Conservation (phyloP, 495 filamentous ascomycete genomes). For the Staphylotrichum longicolle region DNA sequence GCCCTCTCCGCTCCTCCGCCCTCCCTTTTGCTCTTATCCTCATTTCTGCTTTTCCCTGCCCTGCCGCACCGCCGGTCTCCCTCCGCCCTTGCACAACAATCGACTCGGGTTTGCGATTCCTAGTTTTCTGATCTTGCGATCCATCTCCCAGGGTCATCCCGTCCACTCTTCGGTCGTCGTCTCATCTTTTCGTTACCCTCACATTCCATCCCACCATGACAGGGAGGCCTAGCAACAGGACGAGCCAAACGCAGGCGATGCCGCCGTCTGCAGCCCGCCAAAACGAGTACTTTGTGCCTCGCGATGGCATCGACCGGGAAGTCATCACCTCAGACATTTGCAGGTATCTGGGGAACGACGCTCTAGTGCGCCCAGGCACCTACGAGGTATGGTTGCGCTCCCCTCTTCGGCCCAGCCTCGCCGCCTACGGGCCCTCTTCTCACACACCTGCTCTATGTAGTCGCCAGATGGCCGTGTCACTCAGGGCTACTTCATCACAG, state of each 20-base stretch:
- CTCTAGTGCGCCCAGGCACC: conserved; percentile 78
- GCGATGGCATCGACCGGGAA: conserved; percentile 87
- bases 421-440: conserved; percentile 18
- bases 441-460: conserved; percentile 12
- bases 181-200: neutral
- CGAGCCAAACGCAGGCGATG: conserved; percentile 40
- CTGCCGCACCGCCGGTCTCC: conserved; percentile 27
- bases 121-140: neutral
- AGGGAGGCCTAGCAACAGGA: conserved; percentile 38
- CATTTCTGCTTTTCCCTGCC: conserved; percentile 19
- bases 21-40: conserved; percentile 20
- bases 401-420: neutral
- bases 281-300: conserved; percentile 84
- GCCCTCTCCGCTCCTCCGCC: conserved; percentile 23
- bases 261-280: conserved; percentile 50
- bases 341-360: conserved; percentile 89
- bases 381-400: conserved; percentile 63
- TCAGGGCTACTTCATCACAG: conserved; percentile 80
- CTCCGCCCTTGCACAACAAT: conserved; percentile 13
- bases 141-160: too few species aligned
- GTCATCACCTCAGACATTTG: conserved; percentile 95
- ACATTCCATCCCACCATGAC: conserved; percentile 25
- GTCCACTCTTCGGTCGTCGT: too few species aligned
- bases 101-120: neutral
- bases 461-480: conserved; percentile 56